Evolutionary conservation across 257 asterid species (phyloP).

Genomic region (Solanum tacnaense): DNA sequence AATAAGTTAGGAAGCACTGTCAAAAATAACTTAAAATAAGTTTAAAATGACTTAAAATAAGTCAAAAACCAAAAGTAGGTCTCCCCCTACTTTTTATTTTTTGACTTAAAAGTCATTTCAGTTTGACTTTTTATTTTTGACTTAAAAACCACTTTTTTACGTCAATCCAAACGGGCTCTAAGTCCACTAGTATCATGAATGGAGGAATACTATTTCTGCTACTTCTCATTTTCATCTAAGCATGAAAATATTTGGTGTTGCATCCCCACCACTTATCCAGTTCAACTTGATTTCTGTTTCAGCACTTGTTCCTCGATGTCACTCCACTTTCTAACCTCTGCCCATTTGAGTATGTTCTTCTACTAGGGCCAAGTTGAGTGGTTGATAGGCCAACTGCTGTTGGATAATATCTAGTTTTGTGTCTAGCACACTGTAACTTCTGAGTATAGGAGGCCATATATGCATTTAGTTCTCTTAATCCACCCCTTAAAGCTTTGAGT

Average conservation of each 20-base stretch:
- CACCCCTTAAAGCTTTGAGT: background rate
- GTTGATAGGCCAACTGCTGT: background rate
- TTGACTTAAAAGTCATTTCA: too few species aligned
- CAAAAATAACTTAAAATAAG: too few species aligned
- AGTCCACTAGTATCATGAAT: background rate
- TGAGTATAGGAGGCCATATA: background rate
- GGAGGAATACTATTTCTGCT: background rate
- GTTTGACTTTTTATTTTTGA: too few species aligned
- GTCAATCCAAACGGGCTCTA: too few species aligned
- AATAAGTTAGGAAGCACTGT: too few species aligned
- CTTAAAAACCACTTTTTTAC: too few species aligned
- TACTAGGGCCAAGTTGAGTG: background rate
- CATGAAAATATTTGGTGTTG: background rate
- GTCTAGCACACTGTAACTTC: background rate
- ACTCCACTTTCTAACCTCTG: background rate
- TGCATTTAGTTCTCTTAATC: background rate
- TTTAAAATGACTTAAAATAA: too few species aligned
- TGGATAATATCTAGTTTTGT: background rate
- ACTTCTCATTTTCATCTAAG: background rate
- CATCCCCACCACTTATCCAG: background rate
- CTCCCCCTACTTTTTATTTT: too few species aligned
- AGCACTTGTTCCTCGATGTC: background rate
- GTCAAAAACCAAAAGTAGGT: too few species aligned
- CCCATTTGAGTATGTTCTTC: background rate
- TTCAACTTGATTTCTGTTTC: background rate